These are phyloP conservation scores for Sclerotinia spermophila DNA, from an alignment of 2,329 filamentous ascomycete genomes.

Conservation along the genomic window DNA sequence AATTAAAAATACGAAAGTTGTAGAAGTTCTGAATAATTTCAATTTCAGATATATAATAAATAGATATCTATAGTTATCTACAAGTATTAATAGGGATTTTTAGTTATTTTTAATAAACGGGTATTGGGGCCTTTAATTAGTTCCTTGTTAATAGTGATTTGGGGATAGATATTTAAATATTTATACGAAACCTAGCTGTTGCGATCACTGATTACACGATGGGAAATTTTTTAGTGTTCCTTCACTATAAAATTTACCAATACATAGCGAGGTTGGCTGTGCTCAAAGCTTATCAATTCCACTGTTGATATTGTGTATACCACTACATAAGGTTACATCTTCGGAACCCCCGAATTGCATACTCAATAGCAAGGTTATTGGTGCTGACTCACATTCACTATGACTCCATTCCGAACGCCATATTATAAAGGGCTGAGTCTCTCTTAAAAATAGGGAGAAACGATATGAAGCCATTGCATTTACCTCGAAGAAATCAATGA, in stretches of 20 bases:
- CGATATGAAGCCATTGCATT: neutral
- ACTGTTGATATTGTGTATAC: neutral
- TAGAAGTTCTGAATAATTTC: too few relatives aligned
- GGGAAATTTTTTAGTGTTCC: neutral
- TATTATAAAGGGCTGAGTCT: neutral
- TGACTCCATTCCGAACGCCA: neutral
- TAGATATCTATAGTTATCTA: too few relatives aligned
- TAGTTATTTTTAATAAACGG: too few relatives aligned
- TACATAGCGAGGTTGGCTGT: neutral
- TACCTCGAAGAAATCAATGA: constrained; percentile 1
- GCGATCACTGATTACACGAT: neutral
- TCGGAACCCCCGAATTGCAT: neutral
- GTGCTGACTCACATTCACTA: neutral
- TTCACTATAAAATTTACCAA: neutral
- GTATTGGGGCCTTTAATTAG: too few relatives aligned
- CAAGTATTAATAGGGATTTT: too few relatives aligned
- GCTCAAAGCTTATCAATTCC: neutral
- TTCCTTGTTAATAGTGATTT: too few relatives aligned
- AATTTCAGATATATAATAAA: too few relatives aligned
- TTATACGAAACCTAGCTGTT: too few relatives aligned
- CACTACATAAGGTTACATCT: neutral
- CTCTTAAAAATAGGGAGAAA: neutral
- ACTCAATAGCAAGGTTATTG: neutral
- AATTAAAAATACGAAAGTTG: too few relatives aligned
- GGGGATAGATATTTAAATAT: too few relatives aligned